Evolutionary conservation across 2,329 filamentous ascomycete species (phyloP).

Genomic region (Sordariomycetes sp.): DNA sequence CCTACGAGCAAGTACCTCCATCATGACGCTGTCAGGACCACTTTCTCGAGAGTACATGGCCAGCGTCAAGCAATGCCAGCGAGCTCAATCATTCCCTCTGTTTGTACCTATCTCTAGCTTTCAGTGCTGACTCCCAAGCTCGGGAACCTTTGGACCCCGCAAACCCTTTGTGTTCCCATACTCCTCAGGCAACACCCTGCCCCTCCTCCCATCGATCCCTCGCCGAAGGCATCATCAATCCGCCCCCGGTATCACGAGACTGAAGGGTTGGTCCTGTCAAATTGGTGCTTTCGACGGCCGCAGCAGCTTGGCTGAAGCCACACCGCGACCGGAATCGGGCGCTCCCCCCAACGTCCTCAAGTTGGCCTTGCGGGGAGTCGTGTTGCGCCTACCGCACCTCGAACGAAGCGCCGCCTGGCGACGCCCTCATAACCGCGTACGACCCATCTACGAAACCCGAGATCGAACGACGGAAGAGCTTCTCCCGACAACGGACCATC

Average conservation of each 20-base stretch:
- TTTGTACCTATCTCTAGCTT: background rate
- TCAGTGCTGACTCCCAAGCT: background rate
- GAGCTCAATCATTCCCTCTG: background rate
- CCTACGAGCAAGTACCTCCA: background rate
- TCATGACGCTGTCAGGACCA: conserved; percentile 2
- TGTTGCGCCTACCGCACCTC: background rate
- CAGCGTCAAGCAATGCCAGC: background rate
- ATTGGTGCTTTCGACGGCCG: background rate
- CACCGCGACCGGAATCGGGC: background rate
- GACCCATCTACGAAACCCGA: background rate
- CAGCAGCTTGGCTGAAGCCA: background rate
- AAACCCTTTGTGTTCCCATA: background rate
- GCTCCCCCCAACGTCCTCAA: conserved; percentile 5
- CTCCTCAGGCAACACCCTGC: background rate
- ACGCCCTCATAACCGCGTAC: background rate
- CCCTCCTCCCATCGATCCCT: background rate
- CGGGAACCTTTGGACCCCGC: conserved; percentile 1
- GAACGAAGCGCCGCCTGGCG: background rate
- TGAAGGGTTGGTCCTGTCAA: background rate
- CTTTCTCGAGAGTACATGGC: background rate
- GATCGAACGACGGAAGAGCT: background rate
- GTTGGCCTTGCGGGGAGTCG: conserved; percentile 5
- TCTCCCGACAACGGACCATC: background rate
- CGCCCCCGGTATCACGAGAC: background rate
- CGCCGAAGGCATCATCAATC: conserved; percentile 1